Base-by-base conservation (phyloP, 2,329 filamentous ascomycete genomes). In the Colletotrichum sp. region DNA sequence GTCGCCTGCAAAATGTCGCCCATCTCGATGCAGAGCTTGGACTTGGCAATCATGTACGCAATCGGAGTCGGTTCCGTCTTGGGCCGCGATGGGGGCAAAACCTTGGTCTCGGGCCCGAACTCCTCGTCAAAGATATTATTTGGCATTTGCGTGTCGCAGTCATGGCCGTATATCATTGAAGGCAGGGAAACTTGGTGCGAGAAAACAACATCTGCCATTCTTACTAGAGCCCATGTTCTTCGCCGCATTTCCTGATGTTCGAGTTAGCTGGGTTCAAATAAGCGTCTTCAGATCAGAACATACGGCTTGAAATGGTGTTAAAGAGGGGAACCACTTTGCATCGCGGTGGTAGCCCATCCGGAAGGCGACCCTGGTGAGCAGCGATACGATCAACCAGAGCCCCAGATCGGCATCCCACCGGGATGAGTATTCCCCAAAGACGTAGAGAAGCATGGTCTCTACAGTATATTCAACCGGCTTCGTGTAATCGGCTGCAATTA, bases 51-150 rank as follows among this genome's bases (percentile, higher is more conserved):
- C 90, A 96, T 93, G 83, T 95, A 96, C 12, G 93, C 91, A 78
- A 95, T 92, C 2, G 94, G 94, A 1, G 95, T 96, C 4, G 93
- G 91, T 81, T 96, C 94, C 1, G 90, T 92, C 36, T 87, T 87
- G 0, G 94, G 93, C 72, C 94, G 87, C 1, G 93, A 91, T 3
- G 91, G 89, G 1, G 95, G 95, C 12, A 96, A 83, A 9, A 89
- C 85, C 78, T 93, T 93, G 77, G 92, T 93, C 27, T 91, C 90
- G 5, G 93, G 92, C 63, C 92, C 90, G 52, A 97, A 93, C 78
- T 96, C 95, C 77, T 96, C 94, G 79, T 97, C 95, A 81, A 94
- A 95, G 19, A 96, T 90, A 80, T 96, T 97, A 72, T 92, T 91
- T 1, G 95, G 95, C 8, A 95, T 85, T 79, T 93, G 90, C 0